Evolutionary conservation across 2,329 filamentous ascomycete species (phyloP).

Genomic region (Pyrenochaeta sp.): DNA sequence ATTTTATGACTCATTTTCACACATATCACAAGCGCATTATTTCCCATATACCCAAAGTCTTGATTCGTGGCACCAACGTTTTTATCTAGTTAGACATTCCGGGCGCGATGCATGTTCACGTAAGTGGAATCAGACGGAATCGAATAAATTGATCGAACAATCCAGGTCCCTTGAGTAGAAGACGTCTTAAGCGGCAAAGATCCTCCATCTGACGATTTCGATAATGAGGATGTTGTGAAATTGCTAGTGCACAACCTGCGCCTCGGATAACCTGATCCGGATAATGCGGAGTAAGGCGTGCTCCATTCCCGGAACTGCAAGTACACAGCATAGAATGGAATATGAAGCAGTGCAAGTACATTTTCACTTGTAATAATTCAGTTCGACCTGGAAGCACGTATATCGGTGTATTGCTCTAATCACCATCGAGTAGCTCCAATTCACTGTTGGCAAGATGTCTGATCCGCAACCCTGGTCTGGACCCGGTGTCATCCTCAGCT

Average conservation of each 20-base stretch:
- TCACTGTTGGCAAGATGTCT: neutral
- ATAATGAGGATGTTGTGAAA: too few relatives aligned
- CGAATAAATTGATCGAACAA: neutral
- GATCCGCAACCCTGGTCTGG: conserved; percentile 19
- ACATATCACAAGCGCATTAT: neutral
- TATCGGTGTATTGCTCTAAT: neutral
- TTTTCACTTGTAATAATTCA: neutral
- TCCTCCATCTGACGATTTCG: neutral
- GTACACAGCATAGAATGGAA: neutral
- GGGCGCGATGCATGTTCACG: neutral
- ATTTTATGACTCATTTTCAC: neutral
- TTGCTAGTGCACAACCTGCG: neutral
- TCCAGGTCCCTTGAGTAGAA: neutral
- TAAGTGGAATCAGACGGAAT: neutral
- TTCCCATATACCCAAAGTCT: neutral
- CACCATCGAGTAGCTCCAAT: neutral
- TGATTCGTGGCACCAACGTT: neutral
- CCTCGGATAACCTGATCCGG: neutral
- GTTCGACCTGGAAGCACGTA: neutral
- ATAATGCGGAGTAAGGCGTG: neutral
- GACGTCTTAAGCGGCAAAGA: neutral
- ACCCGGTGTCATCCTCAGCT: conserved; percentile 32
- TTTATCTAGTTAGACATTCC: neutral
- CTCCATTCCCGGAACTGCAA: neutral
- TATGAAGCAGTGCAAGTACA: neutral